Evolutionary conservation across 108 stramenopile genomes (phyloP).

Genomic region (Cyclotella cryptica): DNA sequence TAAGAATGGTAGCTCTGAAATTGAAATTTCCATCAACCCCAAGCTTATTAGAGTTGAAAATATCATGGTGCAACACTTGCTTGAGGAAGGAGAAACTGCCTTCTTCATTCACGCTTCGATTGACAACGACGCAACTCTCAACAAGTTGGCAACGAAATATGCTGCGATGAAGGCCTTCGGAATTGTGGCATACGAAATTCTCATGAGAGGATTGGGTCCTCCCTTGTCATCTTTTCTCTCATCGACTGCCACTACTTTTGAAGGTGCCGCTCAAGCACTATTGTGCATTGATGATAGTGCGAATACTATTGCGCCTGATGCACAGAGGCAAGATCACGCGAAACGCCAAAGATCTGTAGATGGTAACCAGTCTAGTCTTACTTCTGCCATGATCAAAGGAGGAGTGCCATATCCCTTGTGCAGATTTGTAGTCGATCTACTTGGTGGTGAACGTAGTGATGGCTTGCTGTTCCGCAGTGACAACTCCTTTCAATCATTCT

Average conservation of each 20-base stretch:
- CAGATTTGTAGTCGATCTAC: constrained; percentile 17
- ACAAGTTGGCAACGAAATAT: neutral
- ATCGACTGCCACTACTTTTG: no score
- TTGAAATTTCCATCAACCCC: neutral
- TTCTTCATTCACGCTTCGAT: neutral
- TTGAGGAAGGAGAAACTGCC: neutral
- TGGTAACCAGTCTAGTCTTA: constrained; percentile 1
- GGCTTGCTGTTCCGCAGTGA: constrained; percentile 22
- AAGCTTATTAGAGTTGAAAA: constrained; percentile 1
- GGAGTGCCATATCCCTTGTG: constrained; percentile 29
- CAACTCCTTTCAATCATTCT: constrained; percentile 19
- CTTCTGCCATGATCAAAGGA: constrained; percentile 12
- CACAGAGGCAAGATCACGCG: neutral
- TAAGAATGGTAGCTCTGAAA: neutral
- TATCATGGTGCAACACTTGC: constrained; percentile 9
- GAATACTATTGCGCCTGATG: no score
- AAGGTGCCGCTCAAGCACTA: neutral
- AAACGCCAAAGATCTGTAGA: constrained; percentile 13
- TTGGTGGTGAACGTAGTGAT: no score
- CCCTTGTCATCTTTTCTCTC: neutral
- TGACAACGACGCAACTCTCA: constrained; percentile 4
- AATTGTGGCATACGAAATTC: constrained; percentile 11
- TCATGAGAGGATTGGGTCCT: constrained; percentile 13
- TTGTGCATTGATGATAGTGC: neutral
- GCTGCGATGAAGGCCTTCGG: constrained; percentile 21